Base-by-base conservation (phyloP, 2,329 filamentous ascomycete species). In the Hansfordia pulvinata region DNA sequence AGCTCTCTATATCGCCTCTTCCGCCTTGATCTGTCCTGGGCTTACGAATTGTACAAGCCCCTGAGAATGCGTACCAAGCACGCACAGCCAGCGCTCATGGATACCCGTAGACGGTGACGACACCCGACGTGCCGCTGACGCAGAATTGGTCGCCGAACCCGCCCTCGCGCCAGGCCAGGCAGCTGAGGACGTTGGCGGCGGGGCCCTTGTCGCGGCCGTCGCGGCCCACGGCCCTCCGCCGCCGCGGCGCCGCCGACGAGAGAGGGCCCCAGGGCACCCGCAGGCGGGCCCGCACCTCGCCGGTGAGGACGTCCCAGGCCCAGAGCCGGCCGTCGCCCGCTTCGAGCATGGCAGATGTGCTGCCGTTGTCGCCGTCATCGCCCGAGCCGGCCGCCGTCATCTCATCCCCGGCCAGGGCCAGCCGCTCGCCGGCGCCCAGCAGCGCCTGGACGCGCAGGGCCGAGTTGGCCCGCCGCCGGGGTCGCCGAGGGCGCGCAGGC, bases 251-350 rank as follows among this genome's bases (percentile, higher is more conserved):
- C 20, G 60, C 60, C 20, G 53, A 52, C 3, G 58, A 60, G n/a
- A 45, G 42, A 4, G 64, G 63, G 2, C 67, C 66, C 68, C 67
- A 71, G 1, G 69, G 65, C 4, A 70, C 57, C 19, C 47, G 53
- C 5, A 93, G 53, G 36, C 60, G 70, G 17, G 78, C 70, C 31
- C 71, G 60, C 26, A 80, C 47, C 29, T 74, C 68, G 2, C 83
- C 86, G 5, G 67, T 77, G 29, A 93, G 49, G 12, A 93, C 56
- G 54, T 94, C 85, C 88, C 88, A 96, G 2, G 73, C 82, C 58
- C 76, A 76, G 6, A 85, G 53, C 41, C 62, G 62, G 3, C 79
- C 80, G 33, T 77, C 60, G 3, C 54, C 55, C 2, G 26, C 23
- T n/a, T n/a, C n/a, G n/a, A n/a, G n/a, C n/a, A n/a, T n/a, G 21